phyloP scores from a whole-genome alignment of 805 yeast species.

The Phaffomyces thermotolerans region DNA sequence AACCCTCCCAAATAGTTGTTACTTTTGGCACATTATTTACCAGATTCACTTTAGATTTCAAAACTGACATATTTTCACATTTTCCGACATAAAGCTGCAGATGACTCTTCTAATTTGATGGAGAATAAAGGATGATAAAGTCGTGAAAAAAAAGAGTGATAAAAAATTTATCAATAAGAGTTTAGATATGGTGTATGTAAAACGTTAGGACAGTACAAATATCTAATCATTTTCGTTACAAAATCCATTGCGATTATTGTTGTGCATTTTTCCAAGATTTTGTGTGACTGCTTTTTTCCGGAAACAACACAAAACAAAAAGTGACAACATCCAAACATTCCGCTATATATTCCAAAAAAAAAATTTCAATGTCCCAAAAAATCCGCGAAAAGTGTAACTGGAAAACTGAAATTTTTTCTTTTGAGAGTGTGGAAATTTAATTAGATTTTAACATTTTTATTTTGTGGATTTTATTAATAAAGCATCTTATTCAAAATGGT shows the following conservation, averaged over 20 bases:
- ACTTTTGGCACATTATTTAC: neutral
- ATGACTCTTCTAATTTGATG: no score
- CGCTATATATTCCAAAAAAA: no score
- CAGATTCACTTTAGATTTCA: no score
- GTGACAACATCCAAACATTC: constrained; percentile 6
- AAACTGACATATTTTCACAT: no score
- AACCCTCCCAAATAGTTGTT: constrained; percentile 21
- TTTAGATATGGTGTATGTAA: no score
- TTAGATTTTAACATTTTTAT: constrained; percentile 1
- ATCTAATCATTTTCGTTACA: neutral
- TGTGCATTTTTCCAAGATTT: no score
- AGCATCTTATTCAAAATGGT: constrained; percentile 12
- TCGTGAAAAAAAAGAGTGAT: no score
- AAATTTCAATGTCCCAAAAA: no score
- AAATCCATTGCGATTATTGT: neutral
- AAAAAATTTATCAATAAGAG: no score
- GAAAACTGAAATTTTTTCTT: constrained; percentile 6
- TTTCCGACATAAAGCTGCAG: no score
- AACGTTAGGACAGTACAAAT: no score
- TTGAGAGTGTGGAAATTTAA: neutral
- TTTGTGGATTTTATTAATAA: constrained; percentile 2
- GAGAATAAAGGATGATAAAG: no score
- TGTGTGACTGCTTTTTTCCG: neutral
- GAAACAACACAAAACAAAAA: neutral
- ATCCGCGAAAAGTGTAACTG: neutral